Percentiles rank a stretch among this genome's conserved stretches.
Evolutionary conservation across 2,329 filamentous ascomycete species (phyloP).

Genomic region (Laburnicola sp.): DNA sequence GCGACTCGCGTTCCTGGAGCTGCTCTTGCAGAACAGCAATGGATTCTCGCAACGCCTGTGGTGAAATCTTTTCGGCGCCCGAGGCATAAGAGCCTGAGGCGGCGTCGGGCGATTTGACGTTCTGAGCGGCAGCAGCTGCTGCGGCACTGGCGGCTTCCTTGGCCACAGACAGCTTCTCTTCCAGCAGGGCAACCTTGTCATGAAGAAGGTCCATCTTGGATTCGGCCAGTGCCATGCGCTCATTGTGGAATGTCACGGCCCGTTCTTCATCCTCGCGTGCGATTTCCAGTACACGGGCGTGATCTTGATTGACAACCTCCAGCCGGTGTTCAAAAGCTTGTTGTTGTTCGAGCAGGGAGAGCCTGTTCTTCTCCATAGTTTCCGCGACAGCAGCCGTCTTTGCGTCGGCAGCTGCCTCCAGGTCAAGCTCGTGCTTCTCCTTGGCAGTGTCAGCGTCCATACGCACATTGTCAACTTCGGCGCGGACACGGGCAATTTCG

Average conservation of each 20-base stretch:
- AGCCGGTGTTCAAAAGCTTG: conserved; percentile 43
- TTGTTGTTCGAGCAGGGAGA: conserved; percentile 59
- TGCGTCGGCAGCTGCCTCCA: conserved; percentile 76
- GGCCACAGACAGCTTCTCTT: conserved; percentile 88
- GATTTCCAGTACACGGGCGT: conserved; percentile 66
- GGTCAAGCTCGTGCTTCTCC: conserved; percentile 78
- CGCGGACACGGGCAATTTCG: conserved; percentile 71
- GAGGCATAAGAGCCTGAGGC: conserved; percentile 37
- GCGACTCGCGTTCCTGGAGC: conserved; percentile 87
- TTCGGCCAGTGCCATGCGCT: conserved; percentile 78
- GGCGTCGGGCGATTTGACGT: conserved; percentile 52
- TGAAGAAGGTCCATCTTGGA: conserved; percentile 85
- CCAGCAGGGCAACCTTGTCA: conserved; percentile 80
- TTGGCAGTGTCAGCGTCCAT: conserved; percentile 80
- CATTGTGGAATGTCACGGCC: conserved; percentile 75
- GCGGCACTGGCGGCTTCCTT: conserved; percentile 85
- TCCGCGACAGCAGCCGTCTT: conserved; percentile 64
- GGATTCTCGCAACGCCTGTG: conserved; percentile 91
- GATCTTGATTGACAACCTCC: conserved; percentile 58
- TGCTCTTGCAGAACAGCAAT: conserved; percentile 97
- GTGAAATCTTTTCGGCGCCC: conserved; percentile 84
- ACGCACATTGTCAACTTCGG: conserved; percentile 75
- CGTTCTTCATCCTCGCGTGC: conserved; percentile 80
- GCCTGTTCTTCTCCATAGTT: conserved; percentile 56
- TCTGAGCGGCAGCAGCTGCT: conserved; percentile 69